Base-by-base conservation (phyloP, 768 basidiomycete genomes). In the Suillus alpinus region DNA sequence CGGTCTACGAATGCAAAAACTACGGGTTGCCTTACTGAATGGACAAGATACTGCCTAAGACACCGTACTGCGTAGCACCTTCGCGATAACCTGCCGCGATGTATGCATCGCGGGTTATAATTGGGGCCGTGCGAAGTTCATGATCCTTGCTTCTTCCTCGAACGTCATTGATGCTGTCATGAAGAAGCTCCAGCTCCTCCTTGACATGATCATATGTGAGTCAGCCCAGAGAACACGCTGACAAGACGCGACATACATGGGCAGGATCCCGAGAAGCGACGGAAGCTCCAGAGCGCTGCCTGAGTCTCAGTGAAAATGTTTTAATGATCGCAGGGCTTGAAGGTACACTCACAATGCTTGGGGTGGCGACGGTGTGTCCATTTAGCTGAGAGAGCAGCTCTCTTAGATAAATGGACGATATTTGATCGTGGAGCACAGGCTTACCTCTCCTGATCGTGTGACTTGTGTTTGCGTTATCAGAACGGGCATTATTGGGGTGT, bases 1-100 rank as follows among this genome's bases (percentile, higher is more conserved):
- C n/a, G 58, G 50, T 26, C 14, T 43, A 44, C 34, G 44, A 40
- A 40, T 7, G 9, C 32, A 29, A 39, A 46, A 44, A 32, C n/a
- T 1, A 20, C 5, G 5, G 12, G 12, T 7, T 2, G 18, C 43
- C 77, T 60, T 62, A 86, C 86, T 81, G 73, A 39, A 79, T 79
- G 0, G 76, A 71, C 3, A 84, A 16, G 0, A 78, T 67, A 4
- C 77, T 76, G 0, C 89, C 88, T 0, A 89, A 63, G 1, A 90
- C 81, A 0, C 87, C 88, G 61, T 90, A 88, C 62, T 89, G 89
- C 0, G 77, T 73, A 9, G 72, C 59, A n/a, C 68, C 70, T 2
- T 75, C 69, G 14, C 56, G 63, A 52, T 73, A 73, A n/a, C 70
- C 71, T 4, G 75, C 72, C 0, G 68, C 62, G 14, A 76, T 65